Base-by-base conservation (phyloP, 2,329 filamentous ascomycete species). In the Coniella lustricola region DNA sequence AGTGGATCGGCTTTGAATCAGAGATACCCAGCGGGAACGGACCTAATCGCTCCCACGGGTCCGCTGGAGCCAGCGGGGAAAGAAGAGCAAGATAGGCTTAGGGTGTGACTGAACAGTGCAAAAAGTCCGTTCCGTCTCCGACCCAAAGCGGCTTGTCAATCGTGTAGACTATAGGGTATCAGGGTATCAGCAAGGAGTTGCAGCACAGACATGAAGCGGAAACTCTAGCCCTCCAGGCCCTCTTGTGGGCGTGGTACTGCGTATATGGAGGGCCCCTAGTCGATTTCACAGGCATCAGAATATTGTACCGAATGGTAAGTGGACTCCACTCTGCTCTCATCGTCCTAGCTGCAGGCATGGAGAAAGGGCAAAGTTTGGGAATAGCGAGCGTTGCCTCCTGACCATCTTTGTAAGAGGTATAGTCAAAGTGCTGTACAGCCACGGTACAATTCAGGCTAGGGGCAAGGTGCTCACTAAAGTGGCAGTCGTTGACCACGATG, bases 291-390 rank as follows among this genome's bases (percentile, higher is more conserved):
- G 37, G 31, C 44, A 37, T 16, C 33, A 22, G 25, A 25, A 37
- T 44, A 31, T 3, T 45, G 44, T 39, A 33, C 40, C 39, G 37
- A 39, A 46, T 32, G 18, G 43, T 42, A 42, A 50, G 34, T 46
- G 44, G 46, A 38, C 42, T 46, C 50, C 40, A 21, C 34, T 22
- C 38, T 47, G 50, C 46, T 10, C 25, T 29, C 25, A 5, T 52
- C 50, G 50, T 52, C 38, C 46, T 46, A 48, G 46, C 43, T 52
- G 50, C 47, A 52, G 39, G 22, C 20, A 46, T 35, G 37, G 43
- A 43, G 50, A 46, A 38, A 41, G 44, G 43, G 38, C 50, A 52
- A 46, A 34, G 50, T 42, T 39, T 34, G 46, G 43, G 39, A 5
- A 29, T 29, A 29, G 10, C 10, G 25, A 10, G 25, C 5, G 25